Conservation (phyloP, 2,329 filamentous ascomycete species). For the Dothideomycetes sp. region DNA sequence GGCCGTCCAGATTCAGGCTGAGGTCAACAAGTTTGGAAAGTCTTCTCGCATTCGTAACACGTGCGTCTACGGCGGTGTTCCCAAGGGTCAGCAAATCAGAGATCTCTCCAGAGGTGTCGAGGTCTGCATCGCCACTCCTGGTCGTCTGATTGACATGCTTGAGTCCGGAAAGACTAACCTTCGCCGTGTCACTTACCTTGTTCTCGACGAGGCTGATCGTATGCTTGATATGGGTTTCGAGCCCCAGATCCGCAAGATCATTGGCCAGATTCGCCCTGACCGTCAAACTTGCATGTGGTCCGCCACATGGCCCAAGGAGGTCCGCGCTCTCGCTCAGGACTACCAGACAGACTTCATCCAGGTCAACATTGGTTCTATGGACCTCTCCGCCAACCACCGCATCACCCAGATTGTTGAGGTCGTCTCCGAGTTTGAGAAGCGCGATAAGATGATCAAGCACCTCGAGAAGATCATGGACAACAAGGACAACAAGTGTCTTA, state of each 20-base stretch:
- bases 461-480: constrained; percentile 97
- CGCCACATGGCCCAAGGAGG: constrained; percentile 97
- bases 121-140: constrained; percentile 96
- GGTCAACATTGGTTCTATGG: constrained; percentile 96
- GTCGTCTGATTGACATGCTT: constrained; percentile 96
- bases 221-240: constrained; percentile 99
- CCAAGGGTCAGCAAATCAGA: constrained; percentile 92
- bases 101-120: constrained; percentile 92
- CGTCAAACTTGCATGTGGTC: constrained; percentile 99
- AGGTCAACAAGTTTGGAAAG: constrained; percentile 97
- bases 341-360: constrained; percentile 96
- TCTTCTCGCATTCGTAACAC: constrained; percentile 97
- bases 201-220: constrained; percentile 96
- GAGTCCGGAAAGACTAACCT: constrained; percentile 97
- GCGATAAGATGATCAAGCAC: constrained; percentile 93
- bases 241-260: constrained; percentile 98
- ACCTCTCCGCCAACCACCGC: constrained; percentile 91
- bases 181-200: constrained; percentile 92
- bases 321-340: constrained; percentile 79
- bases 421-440: constrained; percentile 92
- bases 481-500: constrained; percentile 86
- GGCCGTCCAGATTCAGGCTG: constrained; percentile 95
- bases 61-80: constrained; percentile 97
- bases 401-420: constrained; percentile 98
- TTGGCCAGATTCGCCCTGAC: constrained; percentile 92